These are phyloP conservation scores for Talaromyces sp. DNA, from an alignment of 2,329 filamentous ascomycete genomes.

Conservation along the genomic window DNA sequence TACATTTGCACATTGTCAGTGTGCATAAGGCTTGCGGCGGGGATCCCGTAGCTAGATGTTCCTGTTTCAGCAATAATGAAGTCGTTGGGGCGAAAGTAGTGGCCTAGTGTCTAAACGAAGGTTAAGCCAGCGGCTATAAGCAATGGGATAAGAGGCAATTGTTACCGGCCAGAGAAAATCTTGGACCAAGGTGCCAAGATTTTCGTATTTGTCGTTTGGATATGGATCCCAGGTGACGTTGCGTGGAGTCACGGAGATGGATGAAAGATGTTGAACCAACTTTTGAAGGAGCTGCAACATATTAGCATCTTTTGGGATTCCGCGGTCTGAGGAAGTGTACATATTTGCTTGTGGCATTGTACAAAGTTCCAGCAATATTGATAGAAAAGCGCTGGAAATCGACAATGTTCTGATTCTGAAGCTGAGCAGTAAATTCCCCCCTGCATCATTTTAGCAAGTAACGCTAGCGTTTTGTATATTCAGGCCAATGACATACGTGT, in stretches of 20 bases:
- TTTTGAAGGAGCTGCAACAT: background rate
- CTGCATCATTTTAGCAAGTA: background rate
- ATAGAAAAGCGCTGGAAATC: constrained; percentile 17
- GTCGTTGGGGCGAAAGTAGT: constrained; percentile 5
- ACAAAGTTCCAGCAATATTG: background rate
- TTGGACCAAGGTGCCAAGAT: background rate
- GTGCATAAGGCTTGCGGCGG: background rate
- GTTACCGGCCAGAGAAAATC: constrained; percentile 15
- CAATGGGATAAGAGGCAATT: background rate
- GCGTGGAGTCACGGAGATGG: background rate
- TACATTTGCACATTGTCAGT: constrained; percentile 11
- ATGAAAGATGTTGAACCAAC: background rate
- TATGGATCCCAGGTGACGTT: constrained; percentile 8
- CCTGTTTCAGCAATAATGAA: constrained; percentile 16
- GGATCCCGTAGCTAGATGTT: constrained; percentile 8
- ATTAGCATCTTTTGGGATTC: no score
- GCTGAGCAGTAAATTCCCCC: constrained; percentile 10
- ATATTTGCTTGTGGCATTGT: constrained; percentile 3
- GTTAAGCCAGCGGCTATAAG: background rate
- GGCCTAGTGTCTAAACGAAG: background rate
- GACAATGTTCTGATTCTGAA: background rate
- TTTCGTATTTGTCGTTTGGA: constrained; percentile 2
- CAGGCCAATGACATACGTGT: constrained; percentile 7
- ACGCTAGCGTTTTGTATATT: background rate
- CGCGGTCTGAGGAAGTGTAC: background rate